Evolutionary conservation across 1,284 basidiomycete species (phyloP).

Genomic region (Boletus smithii): DNA sequence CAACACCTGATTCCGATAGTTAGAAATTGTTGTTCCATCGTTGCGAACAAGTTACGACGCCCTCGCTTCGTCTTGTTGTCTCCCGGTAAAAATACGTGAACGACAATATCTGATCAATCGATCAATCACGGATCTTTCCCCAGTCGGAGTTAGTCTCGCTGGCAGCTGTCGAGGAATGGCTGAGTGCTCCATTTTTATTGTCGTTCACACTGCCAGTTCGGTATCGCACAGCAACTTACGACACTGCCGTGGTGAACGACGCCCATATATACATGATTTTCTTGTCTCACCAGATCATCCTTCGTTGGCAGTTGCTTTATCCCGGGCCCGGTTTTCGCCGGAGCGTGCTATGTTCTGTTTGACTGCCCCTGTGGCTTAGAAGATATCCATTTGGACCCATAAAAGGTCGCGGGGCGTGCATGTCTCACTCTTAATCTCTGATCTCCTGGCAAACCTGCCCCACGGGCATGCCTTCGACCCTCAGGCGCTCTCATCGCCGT

Average conservation of each 20-base stretch:
- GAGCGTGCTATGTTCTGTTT: constrained; percentile 9
- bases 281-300: no score
- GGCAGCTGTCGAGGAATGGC: constrained; percentile 20
- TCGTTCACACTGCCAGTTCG: constrained; percentile 14
- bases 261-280: no score
- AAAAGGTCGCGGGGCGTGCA: constrained; percentile 27
- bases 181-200: constrained; percentile 25
- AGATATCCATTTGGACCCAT: constrained; percentile 22
- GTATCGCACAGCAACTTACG: constrained; percentile 20
- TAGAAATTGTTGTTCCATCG: no score
- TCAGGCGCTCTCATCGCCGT: constrained; percentile 38
- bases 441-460: constrained; percentile 14
- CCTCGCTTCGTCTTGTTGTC: neutral
- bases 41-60: neutral
- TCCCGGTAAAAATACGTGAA: neutral
- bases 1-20: no score
- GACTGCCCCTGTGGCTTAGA: constrained; percentile 32
- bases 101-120: no score
- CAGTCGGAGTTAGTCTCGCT: constrained; percentile 11
- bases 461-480: constrained; percentile 35
- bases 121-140: neutral
- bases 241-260: constrained; percentile 7
- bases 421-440: constrained; percentile 12
- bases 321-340: constrained; percentile 10
- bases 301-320: constrained; percentile 10